A percentile compares a stretch with the other conserved stretches of the same genome.
phyloP scores from a whole-genome alignment of 73 alveolate species.

The Paramecium bursaria region DNA sequence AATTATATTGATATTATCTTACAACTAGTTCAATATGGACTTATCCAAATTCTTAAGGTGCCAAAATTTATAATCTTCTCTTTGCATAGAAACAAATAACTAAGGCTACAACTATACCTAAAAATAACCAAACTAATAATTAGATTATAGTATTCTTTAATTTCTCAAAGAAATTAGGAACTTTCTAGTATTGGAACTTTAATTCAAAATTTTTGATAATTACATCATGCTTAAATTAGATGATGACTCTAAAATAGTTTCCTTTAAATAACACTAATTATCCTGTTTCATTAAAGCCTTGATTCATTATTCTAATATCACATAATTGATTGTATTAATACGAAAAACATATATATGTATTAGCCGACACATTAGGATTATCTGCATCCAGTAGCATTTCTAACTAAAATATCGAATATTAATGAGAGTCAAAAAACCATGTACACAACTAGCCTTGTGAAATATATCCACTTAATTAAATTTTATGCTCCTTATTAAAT shows the following conservation, averaged over 20 bases:
- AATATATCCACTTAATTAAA: not conserved
- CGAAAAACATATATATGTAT: constrained; percentile 15
- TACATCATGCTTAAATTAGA: constrained; percentile 5
- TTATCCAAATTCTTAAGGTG: not conserved
- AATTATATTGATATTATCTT: not conserved
- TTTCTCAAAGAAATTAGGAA: not conserved
- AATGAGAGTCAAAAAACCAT: constrained; percentile 38
- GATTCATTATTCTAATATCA: not conserved
- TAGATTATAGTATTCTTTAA: constrained; percentile 2
- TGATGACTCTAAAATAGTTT: constrained; percentile 8
- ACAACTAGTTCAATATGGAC: not conserved
- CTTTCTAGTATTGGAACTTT: not conserved
- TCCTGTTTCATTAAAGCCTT: not conserved
- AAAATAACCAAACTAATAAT: not conserved
- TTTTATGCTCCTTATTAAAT: not conserved
- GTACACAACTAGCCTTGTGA: constrained; percentile 24
- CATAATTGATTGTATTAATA: not conserved
- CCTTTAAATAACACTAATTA: not conserved
- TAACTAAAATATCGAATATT: not conserved
- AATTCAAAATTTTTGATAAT: not conserved
- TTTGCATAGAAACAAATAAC: constrained; percentile 16
- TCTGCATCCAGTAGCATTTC: not conserved
- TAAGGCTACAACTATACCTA: not conserved
- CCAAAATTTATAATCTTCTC: constrained; percentile 33
- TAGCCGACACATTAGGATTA: not conserved